These are phyloP conservation scores for Plasmodium reichenowi DNA, from an alignment of 169 alveolate genomes.

Conservation along the genomic window DNA sequence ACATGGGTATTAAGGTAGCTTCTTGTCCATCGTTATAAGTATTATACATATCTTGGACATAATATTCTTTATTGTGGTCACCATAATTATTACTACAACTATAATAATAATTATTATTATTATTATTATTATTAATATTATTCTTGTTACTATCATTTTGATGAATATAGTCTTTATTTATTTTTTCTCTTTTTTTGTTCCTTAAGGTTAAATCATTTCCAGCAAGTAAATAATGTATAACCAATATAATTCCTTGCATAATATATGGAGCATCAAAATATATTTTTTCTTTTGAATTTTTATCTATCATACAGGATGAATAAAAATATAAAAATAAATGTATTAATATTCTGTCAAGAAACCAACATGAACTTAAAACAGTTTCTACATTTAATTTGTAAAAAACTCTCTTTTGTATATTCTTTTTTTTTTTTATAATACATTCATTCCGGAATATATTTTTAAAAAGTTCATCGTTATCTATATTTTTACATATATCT, in stretches of 20 bases:
- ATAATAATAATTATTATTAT: too few species aligned
- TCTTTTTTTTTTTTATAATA: slow-evolving; percentile 18
- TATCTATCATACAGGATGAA: slow-evolving; percentile 52
- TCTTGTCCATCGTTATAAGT: slow-evolving; percentile 30
- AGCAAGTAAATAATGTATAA: slow-evolving; percentile 43
- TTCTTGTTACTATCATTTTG: too few species aligned
- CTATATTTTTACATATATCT: background rate
- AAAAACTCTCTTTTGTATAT: slow-evolving; percentile 18
- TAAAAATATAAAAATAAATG: slow-evolving; percentile 71
- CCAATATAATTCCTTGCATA: slow-evolving; percentile 58
- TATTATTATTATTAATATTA: too few species aligned
- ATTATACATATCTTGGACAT: too few species aligned
- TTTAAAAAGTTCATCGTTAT: background rate
- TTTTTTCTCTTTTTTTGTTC: background rate
- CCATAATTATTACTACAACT: too few species aligned
- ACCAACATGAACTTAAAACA: slow-evolving; percentile 67
- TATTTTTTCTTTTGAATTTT: slow-evolving; percentile 19
- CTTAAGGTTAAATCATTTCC: slow-evolving; percentile 73
- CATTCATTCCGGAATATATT: background rate
- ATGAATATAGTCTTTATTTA: too few species aligned
- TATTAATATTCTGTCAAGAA: slow-evolving; percentile 43
- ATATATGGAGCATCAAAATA: slow-evolving; percentile 62
- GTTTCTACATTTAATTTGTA: slow-evolving; percentile 75
- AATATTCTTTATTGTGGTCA: too few species aligned
- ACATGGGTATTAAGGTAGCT: slow-evolving; percentile 58